Base-by-base conservation (phyloP, 2,329 filamentous ascomycete species). In the Geosmithia morbida region DNA sequence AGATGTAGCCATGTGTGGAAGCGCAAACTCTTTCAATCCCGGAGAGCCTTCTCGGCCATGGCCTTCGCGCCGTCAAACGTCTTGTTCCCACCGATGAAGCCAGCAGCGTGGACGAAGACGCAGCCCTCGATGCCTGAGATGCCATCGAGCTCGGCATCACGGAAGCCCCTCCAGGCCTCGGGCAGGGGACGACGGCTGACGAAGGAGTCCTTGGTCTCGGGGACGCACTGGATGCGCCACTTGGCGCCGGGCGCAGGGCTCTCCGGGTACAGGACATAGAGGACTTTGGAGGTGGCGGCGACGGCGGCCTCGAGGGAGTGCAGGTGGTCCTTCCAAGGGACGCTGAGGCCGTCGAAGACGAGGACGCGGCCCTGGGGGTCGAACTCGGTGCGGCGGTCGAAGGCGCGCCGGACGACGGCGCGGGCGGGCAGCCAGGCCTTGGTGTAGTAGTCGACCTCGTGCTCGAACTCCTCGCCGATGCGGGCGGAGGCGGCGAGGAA, bases 51-150 rank as follows among this genome's bases (percentile, higher is more conserved):
- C 63, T 74, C 67, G 4, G 89, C 88, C 87, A 97, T 94, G 49
- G 81, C 79, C 61, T 87, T 75, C 22, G 81, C 89, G 29, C 92
- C 92, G 51, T 94, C 87, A 57, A 85, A 92, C 0, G 85, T 94
- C 72, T 85, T 83, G 66, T 96, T 94, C 2, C 92, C 92, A 17
- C 92, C 92, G 59, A 97, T 97, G 67, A 98, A 98, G 26, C 92
- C 92, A 47, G 84, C 83, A 3, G 89, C 89, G 62, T 98, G 92
- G 29, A 96, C 85, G 62, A 98, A 98, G 26, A 98, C 82, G 52
- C 86, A 82, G 7, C 89, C 87, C 5, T 71, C 69, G 26, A 87
- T 71, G 37, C 81, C 80, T 20, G 75, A 68, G 16, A 88, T 72
- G 55, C 76, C 74, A 63, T 90, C 87, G 47, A 98, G 71, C 64